Percentiles rank a stretch among this genome's conserved stretches.
Evolutionary conservation across 2,329 filamentous ascomycete genomes (phyloP).

Genomic region (Fusarium albosuccineum): DNA sequence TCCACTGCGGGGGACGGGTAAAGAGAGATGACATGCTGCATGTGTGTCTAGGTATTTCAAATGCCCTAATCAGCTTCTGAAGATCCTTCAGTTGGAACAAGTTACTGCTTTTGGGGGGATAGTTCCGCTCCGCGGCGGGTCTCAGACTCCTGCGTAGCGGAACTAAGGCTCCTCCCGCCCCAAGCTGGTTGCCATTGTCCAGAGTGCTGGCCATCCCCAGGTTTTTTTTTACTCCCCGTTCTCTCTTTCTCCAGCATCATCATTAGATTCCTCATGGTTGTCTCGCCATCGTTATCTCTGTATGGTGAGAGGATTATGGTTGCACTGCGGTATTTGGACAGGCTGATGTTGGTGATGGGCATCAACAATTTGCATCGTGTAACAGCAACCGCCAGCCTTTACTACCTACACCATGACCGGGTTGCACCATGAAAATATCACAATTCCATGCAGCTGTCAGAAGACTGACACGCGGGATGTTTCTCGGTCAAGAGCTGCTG

Average conservation of each 20-base stretch:
- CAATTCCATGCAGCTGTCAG: conserved; percentile 1
- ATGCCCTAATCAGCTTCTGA: conserved; percentile 3
- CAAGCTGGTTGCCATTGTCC: not conserved
- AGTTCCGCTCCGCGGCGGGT: not conserved
- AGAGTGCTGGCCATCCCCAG: not conserved
- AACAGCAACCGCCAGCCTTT: not conserved
- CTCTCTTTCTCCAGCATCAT: not conserved
- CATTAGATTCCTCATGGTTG: not conserved
- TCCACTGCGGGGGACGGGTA: conserved; percentile 9
- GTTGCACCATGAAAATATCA: not conserved
- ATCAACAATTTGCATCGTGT: conserved; percentile 4
- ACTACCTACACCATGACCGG: not conserved
- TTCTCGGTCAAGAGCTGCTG: not conserved
- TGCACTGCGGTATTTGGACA: conserved; percentile 4
- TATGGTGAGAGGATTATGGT: conserved; percentile 2
- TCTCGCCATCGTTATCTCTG: conserved; percentile 3
- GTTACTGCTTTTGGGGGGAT: not conserved
- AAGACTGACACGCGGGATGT: not conserved
- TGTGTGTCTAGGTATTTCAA: not conserved
- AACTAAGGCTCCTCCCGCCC: not conserved
- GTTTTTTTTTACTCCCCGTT: not conserved
- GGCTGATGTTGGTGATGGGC: conserved; percentile 6
- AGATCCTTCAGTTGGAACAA: not conserved
- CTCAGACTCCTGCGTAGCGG: not conserved
- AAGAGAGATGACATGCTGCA: conserved; percentile 1